Conservation (phyloP, 441 rosid species). For the Gossypium armourianum region DNA sequence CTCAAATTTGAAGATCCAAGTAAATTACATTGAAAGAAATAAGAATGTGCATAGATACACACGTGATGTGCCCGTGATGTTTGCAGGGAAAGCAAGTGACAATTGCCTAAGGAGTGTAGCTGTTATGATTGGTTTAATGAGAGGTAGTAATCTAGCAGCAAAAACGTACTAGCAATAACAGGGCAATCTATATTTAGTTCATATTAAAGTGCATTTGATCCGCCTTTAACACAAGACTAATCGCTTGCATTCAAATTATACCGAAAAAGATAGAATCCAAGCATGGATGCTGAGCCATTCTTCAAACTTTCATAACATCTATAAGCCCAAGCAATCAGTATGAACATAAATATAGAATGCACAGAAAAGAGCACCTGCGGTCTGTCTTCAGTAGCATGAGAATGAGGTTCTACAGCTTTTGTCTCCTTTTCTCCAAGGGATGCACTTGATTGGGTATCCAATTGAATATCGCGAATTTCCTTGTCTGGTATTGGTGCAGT, state of each 20-base stretch:
- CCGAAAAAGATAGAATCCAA: neutral
- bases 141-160: neutral
- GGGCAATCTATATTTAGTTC: neutral
- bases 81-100: neutral
- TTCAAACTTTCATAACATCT: neutral
- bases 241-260: neutral
- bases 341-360: neutral
- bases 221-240: neutral
- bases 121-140: neutral
- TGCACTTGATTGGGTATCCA: slow-evolving; percentile 20
- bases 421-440: slow-evolving; percentile 24
- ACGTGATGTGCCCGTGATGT: neutral
- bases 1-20: neutral
- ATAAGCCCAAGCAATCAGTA: neutral
- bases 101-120: neutral
- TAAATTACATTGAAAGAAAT: neutral
- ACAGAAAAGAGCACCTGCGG: slow-evolving; percentile 28
- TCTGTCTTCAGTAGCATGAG: slow-evolving; percentile 16
- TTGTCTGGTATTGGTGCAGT: slow-evolving; percentile 27
- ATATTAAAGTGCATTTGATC: neutral
- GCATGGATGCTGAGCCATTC: neutral
- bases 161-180: neutral
- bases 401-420: slow-evolving; percentile 16
- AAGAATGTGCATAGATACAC: neutral
- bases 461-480: slow-evolving; percentile 22